Evolutionary conservation across 2,329 filamentous ascomycete genomes (phyloP).

Genomic region (Alternaria arbusti): DNA sequence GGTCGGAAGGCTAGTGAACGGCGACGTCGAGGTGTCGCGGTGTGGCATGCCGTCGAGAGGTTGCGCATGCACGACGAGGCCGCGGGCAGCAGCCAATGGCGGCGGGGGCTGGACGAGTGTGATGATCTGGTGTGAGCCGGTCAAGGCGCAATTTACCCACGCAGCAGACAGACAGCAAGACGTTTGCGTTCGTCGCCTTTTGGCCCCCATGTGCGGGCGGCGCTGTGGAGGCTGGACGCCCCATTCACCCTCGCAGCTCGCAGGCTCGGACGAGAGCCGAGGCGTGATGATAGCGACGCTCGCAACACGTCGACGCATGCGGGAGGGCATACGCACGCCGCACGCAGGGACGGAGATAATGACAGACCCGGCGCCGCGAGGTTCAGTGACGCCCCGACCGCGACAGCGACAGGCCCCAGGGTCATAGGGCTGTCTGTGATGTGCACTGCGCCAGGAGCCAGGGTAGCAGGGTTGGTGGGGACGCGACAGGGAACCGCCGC

Average conservation of each 20-base stretch:
- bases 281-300: neutral
- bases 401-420: conserved; percentile 19
- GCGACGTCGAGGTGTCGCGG: conserved; percentile 21
- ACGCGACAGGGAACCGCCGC: conserved; percentile 8
- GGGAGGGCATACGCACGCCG: conserved; percentile 8
- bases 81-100: conserved; percentile 22
- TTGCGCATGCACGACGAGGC: conserved; percentile 33
- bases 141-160: conserved; percentile 16
- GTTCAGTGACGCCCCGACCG: conserved; percentile 5
- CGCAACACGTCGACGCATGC: neutral
- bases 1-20: neutral
- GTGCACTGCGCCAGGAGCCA: conserved; percentile 17
- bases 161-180: neutral
- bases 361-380: conserved; percentile 23
- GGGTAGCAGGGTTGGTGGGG: conserved; percentile 15
- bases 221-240: neutral
- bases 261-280: conserved; percentile 9
- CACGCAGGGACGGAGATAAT: conserved; percentile 28
- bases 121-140: conserved; percentile 16
- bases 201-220: conserved; percentile 17
- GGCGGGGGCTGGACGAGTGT: conserved; percentile 3
- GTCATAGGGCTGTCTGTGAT: conserved; percentile 32
- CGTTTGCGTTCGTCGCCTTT: neutral
- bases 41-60: conserved; percentile 23
- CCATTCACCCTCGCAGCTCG: neutral